Conservation (phyloP, 768 basidiomycete genomes). For the Tylopilus sp. region DNA sequence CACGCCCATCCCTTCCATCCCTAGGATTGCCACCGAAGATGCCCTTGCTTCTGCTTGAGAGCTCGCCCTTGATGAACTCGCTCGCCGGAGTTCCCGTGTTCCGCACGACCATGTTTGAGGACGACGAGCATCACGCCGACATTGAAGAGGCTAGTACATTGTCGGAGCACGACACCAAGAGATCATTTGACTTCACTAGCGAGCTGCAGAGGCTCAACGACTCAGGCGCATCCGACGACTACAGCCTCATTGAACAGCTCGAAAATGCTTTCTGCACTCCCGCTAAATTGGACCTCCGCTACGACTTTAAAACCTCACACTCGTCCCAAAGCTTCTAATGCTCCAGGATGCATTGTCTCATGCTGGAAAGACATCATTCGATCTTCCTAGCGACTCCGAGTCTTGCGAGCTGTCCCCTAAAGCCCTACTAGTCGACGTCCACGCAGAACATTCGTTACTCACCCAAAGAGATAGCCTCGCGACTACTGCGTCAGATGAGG, state of each 20-base stretch:
- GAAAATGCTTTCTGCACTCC: conserved; percentile 80
- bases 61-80: conserved; percentile 7
- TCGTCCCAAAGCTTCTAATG: too few relatives aligned
- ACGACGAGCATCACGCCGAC: conserved; percentile 38
- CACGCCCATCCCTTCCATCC: conserved; percentile 24
- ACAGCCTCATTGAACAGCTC: conserved; percentile 78
- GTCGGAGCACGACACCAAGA: conserved; percentile 69
- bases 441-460: too few relatives aligned
- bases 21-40: conserved; percentile 42
- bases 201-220: conserved; percentile 69
- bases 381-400: conserved; percentile 30
- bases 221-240: conserved; percentile 62
- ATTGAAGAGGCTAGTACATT: conserved; percentile 39
- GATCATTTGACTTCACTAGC: conserved; percentile 81
- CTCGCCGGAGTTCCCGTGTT: conserved; percentile 36
- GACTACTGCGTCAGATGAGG: conserved; percentile 37
- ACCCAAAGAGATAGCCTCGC: too few relatives aligned
- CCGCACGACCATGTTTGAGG: conserved; percentile 44
- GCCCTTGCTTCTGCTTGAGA: conserved; percentile 34
- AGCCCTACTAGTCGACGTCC: too few relatives aligned
- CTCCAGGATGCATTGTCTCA: too few relatives aligned
- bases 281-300: conserved; percentile 54
- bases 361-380: too few relatives aligned
- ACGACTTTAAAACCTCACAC: too few relatives aligned
- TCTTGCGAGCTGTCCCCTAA: conserved; percentile 50